Evolutionary conservation across 768 basidiomycete species (phyloP).

Genomic region (Tephrocybe sp.): DNA sequence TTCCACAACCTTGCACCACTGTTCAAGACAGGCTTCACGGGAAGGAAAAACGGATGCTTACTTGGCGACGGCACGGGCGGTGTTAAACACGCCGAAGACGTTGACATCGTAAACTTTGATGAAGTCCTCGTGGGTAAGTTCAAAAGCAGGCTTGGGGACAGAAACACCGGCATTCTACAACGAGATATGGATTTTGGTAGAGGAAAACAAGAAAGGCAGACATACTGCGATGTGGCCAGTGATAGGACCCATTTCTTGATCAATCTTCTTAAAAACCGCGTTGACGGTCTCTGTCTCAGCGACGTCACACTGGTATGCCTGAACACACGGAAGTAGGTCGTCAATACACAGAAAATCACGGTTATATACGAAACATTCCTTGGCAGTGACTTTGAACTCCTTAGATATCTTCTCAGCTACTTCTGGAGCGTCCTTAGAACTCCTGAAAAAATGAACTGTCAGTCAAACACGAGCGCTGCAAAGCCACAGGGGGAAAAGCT

Average conservation of each 20-base stretch:
- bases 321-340: too few relatives aligned
- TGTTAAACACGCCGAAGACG: conserved; percentile 66
- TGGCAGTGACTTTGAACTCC: conserved; percentile 39
- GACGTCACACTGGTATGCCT: conserved; percentile 67
- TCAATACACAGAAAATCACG: not conserved
- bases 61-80: conserved; percentile 55
- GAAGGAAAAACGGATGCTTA: conserved; percentile 18
- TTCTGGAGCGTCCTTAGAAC: conserved; percentile 43
- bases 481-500: not conserved
- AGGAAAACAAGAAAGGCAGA: not conserved
- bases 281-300: conserved; percentile 44
- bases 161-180: conserved; percentile 60
- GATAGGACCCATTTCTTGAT: conserved; percentile 46
- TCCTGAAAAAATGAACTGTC: conserved; percentile 26
- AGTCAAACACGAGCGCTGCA: not conserved
- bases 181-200: not conserved
- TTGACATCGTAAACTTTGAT: conserved; percentile 53
- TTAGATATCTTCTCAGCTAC: conserved; percentile 45
- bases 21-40: not conserved
- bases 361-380: conserved; percentile 27
- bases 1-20: conserved; percentile 39
- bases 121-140: conserved; percentile 56
- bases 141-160: conserved; percentile 57
- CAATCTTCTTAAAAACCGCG: conserved; percentile 43
- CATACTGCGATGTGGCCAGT: conserved; percentile 55